Base-by-base conservation (phyloP, 139 green algal species). In the Cymbomonas tetramitiformis region DNA sequence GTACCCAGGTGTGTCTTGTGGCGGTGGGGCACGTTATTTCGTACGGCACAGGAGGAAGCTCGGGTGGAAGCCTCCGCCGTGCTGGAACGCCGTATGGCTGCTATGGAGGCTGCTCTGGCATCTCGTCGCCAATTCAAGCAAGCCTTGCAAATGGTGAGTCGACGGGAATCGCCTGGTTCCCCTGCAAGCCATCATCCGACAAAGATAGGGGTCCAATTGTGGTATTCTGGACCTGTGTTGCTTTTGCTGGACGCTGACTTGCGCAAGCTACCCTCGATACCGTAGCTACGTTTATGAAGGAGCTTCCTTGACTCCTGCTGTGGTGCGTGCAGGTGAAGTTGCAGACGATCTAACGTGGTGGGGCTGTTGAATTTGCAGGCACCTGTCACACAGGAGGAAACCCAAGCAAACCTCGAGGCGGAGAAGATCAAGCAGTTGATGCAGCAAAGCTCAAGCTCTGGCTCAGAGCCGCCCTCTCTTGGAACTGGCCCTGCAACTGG, bases 81-180 rank as follows among this genome's bases (percentile, higher is more conserved):
- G 47, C 71, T 95, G 53, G 86, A 94, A 78, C 74, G 85, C 36
- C 78, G 75, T 52, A 88, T 95, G 79, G 69, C 82, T 1, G 85
- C 85, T 58, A 93, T 94, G 71, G 73, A 93, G 70, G 86, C 86
- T 2, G 69, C 82, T 26, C 74, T 95, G 46, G 78, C 80, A 1
- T 70, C 74, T 1, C 71, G 87, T 36, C 72, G 83, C 44, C 21
- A 21, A 15, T 56, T 33, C 33, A 61, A 51, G 24, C 4, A 21
- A 40, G 47, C 25, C 18, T 7, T 33, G 7, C 18, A 21, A 15
- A 56, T 56, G 18, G 10, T 19, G 43, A 23, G n/a, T 10, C 23
- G 47, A 15, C 6, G 19, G 4, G 4, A 28, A 33, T 18, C 47
- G 6, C 23, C 26, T 40, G 7, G 47, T 28, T 15, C 47, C 10